phyloP scores from a whole-genome alignment of 148 eudicot species.

The Polygonum aviculare region DNA sequence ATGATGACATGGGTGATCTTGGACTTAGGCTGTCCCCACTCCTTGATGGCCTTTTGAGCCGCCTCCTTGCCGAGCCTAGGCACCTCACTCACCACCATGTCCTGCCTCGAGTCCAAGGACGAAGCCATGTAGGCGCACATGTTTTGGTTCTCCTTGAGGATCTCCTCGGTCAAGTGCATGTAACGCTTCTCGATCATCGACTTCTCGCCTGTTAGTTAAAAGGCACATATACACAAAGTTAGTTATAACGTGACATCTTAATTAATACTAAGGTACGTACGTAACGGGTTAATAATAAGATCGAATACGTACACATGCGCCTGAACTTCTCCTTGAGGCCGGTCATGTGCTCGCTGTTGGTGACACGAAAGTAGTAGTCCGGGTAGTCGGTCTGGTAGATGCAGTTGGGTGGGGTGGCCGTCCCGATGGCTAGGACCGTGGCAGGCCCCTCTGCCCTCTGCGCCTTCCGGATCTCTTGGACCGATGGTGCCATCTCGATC shows the following conservation, averaged over 20 bases:
- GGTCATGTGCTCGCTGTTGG: slow-evolving; percentile 25
- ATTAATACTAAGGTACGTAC: not conserved
- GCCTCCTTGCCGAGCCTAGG: slow-evolving; percentile 43
- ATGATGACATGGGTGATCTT: slow-evolving; percentile 41
- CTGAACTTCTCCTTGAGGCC: slow-evolving; percentile 20
- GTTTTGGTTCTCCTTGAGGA: slow-evolving; percentile 27
- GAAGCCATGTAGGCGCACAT: slow-evolving; percentile 28
- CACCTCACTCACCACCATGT: slow-evolving; percentile 36
- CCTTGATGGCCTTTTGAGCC: slow-evolving; percentile 36
- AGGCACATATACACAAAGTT: too few species aligned
- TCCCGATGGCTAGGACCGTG: slow-evolving; percentile 20
- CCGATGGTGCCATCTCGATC: slow-evolving; percentile 5
- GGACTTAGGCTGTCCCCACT: slow-evolving; percentile 45
- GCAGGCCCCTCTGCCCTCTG: slow-evolving; percentile 22
- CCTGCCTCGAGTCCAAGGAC: slow-evolving; percentile 32
- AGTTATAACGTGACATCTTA: not conserved
- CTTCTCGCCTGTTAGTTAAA: slow-evolving; percentile 24
- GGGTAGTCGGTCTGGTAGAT: slow-evolving; percentile 20
- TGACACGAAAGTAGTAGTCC: slow-evolving; percentile 20
- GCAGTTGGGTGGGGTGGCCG: slow-evolving; percentile 19
- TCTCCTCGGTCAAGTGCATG: slow-evolving; percentile 36
- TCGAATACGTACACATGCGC: slow-evolving; percentile 20
- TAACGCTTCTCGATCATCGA: slow-evolving; percentile 36
- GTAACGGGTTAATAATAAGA: too few species aligned
- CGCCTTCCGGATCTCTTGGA: slow-evolving; percentile 18